Base-by-base conservation (phyloP, 2,329 filamentous ascomycete genomes). In the Arachnopeziza araneosa region DNA sequence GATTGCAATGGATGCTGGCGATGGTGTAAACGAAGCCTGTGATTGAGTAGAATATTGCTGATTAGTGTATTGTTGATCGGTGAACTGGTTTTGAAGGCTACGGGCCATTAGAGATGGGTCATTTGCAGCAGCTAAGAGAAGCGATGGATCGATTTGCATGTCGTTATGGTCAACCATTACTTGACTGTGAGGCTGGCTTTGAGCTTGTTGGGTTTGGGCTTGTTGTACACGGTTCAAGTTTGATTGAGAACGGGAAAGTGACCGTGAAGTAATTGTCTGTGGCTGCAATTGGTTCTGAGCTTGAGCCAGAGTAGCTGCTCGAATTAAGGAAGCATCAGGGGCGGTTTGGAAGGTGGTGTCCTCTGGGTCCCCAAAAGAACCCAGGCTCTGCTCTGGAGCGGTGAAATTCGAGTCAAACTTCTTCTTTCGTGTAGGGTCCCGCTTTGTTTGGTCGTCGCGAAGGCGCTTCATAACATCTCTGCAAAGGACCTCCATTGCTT, bases 381-480 rank as follows among this genome's bases (percentile, higher is more conserved):
- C 67, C 62, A 59, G 66, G 57, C 58, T 66, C 30, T 57, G 53
- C 23, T 64, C 58, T 44, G 66, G 63, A n/a, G 63, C 66, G 54
- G 59, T 72, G 72, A 68, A 71, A 69, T 71, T 73, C 71, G 75
- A 68, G 53, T 72, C 69, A 22, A 71, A 69, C 63, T 69, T 68
- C 66, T 75, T 77, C 70, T 73, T 76, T 58, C 76, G 76, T 17
- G 76, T 76, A 1, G 79, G 75, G 67, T 85, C 77, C 58, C 80
- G 78, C 65, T 83, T 84, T 0, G 78, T 78, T 61, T 83, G 82
- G 64, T 90, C 86, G 67, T 91, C 87, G 44, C 87, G 83, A 57
- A 89, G 79, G 54, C 90, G 81, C 75, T 93, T 93, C 81, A 90
- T 87, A 21, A 91, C 87, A 73, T 93, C 90, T 56, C 86, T 81